These are phyloP conservation scores for Amphirosellinia nigrospora DNA, from an alignment of 495 filamentous ascomycete genomes.

Conservation along the genomic window DNA sequence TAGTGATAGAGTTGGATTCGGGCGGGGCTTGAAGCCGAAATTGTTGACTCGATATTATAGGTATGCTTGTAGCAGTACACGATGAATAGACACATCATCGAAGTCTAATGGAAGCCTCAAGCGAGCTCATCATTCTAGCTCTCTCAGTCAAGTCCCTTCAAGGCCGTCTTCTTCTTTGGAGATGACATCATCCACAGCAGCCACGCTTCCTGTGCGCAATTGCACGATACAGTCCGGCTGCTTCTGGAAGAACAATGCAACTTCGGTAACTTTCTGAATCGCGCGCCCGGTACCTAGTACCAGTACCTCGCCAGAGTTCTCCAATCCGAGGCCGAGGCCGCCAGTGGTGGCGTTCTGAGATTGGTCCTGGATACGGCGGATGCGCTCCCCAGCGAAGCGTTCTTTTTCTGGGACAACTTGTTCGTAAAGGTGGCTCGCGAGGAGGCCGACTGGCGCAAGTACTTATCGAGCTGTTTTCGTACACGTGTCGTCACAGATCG, in stretches of 20 bases:
- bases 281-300: constrained; percentile 82
- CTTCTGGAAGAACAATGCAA: constrained; percentile 69
- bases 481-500: constrained; percentile 83
- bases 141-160: constrained; percentile 59
- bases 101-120: constrained; percentile 68
- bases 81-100: constrained; percentile 45
- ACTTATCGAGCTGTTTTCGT: constrained; percentile 72
- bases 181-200: constrained; percentile 74
- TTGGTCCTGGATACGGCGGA: constrained; percentile 48
- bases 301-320: constrained; percentile 64
- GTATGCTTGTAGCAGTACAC: background rate
- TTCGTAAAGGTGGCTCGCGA: constrained; percentile 47
- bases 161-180: constrained; percentile 50
- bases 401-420: constrained; percentile 41
- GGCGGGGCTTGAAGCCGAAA: background rate
- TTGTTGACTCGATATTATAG: background rate
- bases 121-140: constrained; percentile 68
- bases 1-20: background rate
- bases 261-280: constrained; percentile 70
- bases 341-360: constrained; percentile 27
- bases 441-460: constrained; percentile 56
- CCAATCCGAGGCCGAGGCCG: constrained; percentile 31
- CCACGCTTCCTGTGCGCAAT: constrained; percentile 67
- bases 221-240: constrained; percentile 61
- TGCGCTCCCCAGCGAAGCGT: constrained; percentile 47